These are phyloP conservation scores for Russula emetica DNA, from an alignment of 768 basidiomycete species.

Conservation along the genomic window DNA sequence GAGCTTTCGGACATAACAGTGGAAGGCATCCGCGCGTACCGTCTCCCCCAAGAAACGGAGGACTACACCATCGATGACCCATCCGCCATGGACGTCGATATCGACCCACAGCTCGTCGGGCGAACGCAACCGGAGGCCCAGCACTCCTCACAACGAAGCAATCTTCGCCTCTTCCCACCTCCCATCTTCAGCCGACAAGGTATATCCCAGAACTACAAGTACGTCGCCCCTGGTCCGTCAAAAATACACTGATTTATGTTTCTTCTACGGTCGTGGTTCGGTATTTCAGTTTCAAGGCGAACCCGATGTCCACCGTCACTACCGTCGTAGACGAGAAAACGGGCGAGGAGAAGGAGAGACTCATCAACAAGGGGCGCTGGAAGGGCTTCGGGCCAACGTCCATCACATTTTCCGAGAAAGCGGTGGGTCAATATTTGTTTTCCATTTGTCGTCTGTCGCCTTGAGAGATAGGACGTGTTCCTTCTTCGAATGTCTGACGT, in stretches of 20 bases:
- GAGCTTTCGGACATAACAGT: conserved; percentile 42
- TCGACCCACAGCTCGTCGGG: conserved; percentile 46
- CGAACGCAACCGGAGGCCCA: conserved; percentile 9
- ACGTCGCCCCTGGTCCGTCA: conserved; percentile 22
- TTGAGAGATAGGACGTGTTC: conserved; percentile 12
- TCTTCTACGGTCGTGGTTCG: background rate
- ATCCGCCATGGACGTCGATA: conserved; percentile 37
- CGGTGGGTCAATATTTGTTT: conserved; percentile 36
- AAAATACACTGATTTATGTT: background rate
- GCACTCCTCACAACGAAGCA: conserved; percentile 41
- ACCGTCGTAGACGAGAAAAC: conserved; percentile 68
- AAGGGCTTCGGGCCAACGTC: conserved; percentile 74
- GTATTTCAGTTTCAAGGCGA: conserved; percentile 63
- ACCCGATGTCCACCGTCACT: conserved; percentile 65
- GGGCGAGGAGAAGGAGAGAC: conserved; percentile 73
- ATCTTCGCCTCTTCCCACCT: conserved; percentile 77
- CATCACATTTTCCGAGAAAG: conserved; percentile 59
- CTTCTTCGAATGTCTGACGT: conserved; percentile 35
- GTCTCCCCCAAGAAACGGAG: conserved; percentile 62
- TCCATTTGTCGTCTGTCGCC: background rate
- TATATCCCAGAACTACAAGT: conserved; percentile 82
- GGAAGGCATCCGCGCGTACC: conserved; percentile 65
- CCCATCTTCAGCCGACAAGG: conserved; percentile 83
- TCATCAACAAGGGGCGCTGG: conserved; percentile 87
- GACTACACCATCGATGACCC: conserved; percentile 47